Conservation (phyloP, 495 filamentous ascomycete genomes). For the Neurospora sp. region DNA sequence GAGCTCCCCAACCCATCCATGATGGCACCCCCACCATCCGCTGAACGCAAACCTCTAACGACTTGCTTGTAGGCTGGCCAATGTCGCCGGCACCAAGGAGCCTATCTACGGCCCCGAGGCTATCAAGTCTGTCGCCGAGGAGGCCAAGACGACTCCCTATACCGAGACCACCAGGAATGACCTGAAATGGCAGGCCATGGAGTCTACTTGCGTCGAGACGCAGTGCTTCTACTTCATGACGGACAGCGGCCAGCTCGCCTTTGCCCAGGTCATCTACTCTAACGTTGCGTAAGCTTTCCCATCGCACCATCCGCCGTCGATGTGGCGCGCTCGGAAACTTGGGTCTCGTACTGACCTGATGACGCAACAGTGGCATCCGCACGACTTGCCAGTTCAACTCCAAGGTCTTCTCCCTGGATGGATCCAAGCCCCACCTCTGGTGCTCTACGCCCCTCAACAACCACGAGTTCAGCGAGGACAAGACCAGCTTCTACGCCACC, state of each 20-base stretch:
- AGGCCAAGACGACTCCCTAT: slow-evolving; percentile 70
- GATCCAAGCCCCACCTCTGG: slow-evolving; percentile 65
- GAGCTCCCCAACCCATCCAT: slow-evolving; percentile 4
- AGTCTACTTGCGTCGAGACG: slow-evolving; percentile 88
- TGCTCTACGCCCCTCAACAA: slow-evolving; percentile 65
- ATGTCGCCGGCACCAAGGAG: slow-evolving; percentile 90
- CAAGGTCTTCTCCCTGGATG: slow-evolving; percentile 72
- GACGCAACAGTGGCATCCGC: slow-evolving; percentile 60
- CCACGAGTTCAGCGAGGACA: slow-evolving; percentile 74
- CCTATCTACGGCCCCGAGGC: slow-evolving; percentile 90
- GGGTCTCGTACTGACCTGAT: slow-evolving; percentile 17
- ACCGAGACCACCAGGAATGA: slow-evolving; percentile 68
- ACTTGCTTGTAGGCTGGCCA: slow-evolving; percentile 55
- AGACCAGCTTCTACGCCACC: slow-evolving; percentile 72
- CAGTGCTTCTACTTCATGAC: slow-evolving; percentile 87
- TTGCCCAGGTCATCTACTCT: slow-evolving; percentile 92
- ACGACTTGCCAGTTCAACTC: slow-evolving; percentile 85
- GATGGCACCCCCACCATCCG: not conserved
- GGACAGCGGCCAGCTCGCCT: slow-evolving; percentile 63
- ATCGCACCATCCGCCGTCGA: slow-evolving; percentile 1
- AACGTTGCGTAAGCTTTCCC: slow-evolving; percentile 73
- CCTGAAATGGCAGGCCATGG: slow-evolving; percentile 69
- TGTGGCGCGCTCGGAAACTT: not conserved
- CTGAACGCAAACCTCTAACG: slow-evolving; percentile 4
- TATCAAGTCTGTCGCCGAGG: slow-evolving; percentile 73